Evolutionary conservation across 257 asterid genomes (phyloP).

Genomic region (Solanum piurae): DNA sequence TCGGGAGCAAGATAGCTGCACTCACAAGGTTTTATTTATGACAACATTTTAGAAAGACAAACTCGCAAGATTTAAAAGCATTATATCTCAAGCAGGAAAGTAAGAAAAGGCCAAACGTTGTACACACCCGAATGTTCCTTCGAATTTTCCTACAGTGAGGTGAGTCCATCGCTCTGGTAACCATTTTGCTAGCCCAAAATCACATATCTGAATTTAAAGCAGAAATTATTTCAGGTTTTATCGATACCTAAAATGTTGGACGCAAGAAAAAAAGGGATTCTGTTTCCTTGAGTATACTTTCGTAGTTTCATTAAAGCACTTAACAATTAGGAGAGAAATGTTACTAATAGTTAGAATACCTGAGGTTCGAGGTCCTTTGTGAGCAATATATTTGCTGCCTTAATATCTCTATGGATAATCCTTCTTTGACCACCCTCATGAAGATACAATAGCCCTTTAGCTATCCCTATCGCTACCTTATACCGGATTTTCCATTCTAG

Average conservation of each 20-base stretch:
- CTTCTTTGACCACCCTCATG: constrained; percentile 91
- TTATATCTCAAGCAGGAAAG: background rate
- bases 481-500: constrained; percentile 63
- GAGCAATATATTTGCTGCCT: constrained; percentile 91
- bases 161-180: constrained; percentile 63
- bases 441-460: constrained; percentile 75
- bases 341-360: constrained; percentile 18
- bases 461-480: constrained; percentile 73
- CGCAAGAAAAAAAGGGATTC: background rate
- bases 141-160: constrained; percentile 39
- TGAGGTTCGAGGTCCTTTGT: constrained; percentile 83
- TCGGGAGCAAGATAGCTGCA: constrained; percentile 89
- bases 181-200: constrained; percentile 75
- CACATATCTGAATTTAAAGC: constrained; percentile 40
- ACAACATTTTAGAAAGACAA: background rate
- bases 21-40: background rate
- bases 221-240: background rate
- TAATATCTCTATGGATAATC: constrained; percentile 88
- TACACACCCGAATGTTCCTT: constrained; percentile 65
- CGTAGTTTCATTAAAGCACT: background rate
- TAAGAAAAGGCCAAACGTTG: background rate
- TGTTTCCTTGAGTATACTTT: background rate
- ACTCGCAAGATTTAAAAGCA: background rate
- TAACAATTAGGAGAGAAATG: background rate
- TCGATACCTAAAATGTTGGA: background rate